These are phyloP conservation scores for Gautieria morchelliformis DNA, from an alignment of 768 basidiomycete species.

Conservation along the genomic window DNA sequence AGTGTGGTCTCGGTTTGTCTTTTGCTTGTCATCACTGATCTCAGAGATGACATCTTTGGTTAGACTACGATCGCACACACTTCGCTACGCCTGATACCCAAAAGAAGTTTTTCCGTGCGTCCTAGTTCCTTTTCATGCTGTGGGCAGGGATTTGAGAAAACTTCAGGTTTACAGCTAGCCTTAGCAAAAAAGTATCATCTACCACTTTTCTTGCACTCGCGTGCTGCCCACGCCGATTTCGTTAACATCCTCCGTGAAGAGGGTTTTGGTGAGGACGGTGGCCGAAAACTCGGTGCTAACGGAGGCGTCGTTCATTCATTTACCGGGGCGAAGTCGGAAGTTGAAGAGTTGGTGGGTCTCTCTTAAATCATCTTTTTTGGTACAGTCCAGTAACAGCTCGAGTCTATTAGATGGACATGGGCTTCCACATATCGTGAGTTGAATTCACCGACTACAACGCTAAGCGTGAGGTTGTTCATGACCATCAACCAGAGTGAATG, in stretches of 20 bases:
- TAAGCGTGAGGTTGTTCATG: background rate
- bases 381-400: background rate
- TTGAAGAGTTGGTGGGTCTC: slow-evolving; percentile 48
- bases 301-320: slow-evolving; percentile 82
- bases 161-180: slow-evolving; percentile 41
- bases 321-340: slow-evolving; percentile 58
- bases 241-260: slow-evolving; percentile 54
- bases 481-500: slow-evolving; percentile 43
- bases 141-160: background rate
- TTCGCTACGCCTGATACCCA: slow-evolving; percentile 55
- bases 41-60: background rate
- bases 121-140: background rate
- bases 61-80: slow-evolving; percentile 72
- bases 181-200: slow-evolving; percentile 64
- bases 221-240: slow-evolving; percentile 66
- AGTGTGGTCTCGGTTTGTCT: slow-evolving; percentile 63
- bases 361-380: background rate
- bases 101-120: slow-evolving; percentile 51
- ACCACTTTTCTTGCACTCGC: slow-evolving; percentile 74
- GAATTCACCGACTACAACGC: background rate
- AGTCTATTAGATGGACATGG: slow-evolving; percentile 49
- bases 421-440: slow-evolving; percentile 52
- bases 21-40: background rate
- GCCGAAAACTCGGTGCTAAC: slow-evolving; percentile 41
- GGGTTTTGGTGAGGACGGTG: slow-evolving; percentile 51